Evolutionary conservation across 2,329 filamentous ascomycete genomes (phyloP).

Genomic region (Piedraia hortae): DNA sequence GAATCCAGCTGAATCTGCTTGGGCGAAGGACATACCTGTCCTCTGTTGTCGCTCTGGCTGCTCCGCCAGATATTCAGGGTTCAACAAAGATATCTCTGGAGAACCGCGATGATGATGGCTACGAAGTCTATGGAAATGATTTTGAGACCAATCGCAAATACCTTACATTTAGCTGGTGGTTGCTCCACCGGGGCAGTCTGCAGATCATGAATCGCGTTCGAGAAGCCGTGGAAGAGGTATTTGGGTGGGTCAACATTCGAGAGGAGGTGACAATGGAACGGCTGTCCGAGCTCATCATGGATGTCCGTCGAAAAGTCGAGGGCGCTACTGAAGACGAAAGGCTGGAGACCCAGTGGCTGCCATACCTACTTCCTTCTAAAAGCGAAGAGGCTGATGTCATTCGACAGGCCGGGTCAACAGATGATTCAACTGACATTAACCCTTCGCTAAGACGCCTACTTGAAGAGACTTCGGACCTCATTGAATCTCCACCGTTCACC

Average conservation of each 20-base stretch:
- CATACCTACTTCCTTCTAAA: slow-evolving; percentile 52
- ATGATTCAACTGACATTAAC: slow-evolving; percentile 14
- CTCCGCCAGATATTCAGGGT: slow-evolving; percentile 31
- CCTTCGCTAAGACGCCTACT: slow-evolving; percentile 52
- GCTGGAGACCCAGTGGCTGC: slow-evolving; percentile 45
- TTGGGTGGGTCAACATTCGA: slow-evolving; percentile 64
- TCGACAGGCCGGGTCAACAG: slow-evolving; percentile 51
- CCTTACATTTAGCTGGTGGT: slow-evolving; percentile 92
- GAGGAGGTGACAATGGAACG: slow-evolving; percentile 63
- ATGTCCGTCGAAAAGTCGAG: slow-evolving; percentile 67
- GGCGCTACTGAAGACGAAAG: slow-evolving; percentile 38
- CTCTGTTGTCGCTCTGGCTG: slow-evolving; percentile 74
- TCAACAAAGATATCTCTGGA: slow-evolving; percentile 61
- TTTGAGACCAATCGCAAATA: slow-evolving; percentile 92
- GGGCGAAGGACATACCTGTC: slow-evolving; percentile 87
- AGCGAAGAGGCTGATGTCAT: slow-evolving; percentile 65
- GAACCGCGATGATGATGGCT: slow-evolving; percentile 73
- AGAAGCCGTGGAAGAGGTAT: slow-evolving; percentile 64
- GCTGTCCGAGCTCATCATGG: slow-evolving; percentile 52
- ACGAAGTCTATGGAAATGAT: slow-evolving; percentile 63
- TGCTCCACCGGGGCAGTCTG: slow-evolving; percentile 72
- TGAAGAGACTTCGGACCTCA: slow-evolving; percentile 83
- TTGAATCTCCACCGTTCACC: slow-evolving; percentile 77
- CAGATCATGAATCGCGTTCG: slow-evolving; percentile 59
- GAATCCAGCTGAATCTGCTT: slow-evolving; percentile 88